These are phyloP conservation scores for Suillus ampliporus DNA, from an alignment of 768 basidiomycete genomes.

Conservation along the genomic window DNA sequence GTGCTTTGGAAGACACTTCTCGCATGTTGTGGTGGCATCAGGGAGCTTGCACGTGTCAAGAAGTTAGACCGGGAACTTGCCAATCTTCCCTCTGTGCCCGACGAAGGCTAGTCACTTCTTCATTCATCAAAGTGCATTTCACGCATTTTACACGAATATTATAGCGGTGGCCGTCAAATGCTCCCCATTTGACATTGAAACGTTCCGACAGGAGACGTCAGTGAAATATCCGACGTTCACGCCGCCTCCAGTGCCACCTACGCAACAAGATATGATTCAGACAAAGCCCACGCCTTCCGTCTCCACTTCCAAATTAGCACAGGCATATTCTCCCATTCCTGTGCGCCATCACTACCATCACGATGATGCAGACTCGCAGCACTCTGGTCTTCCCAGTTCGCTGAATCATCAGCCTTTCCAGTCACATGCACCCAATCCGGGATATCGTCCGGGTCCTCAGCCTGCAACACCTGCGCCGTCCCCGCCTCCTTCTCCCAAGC, in stretches of 20 bases:
- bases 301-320: slow-evolving; percentile 72
- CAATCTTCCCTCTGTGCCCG: slow-evolving; percentile 63
- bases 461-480: slow-evolving; percentile 91
- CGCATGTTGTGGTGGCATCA: slow-evolving; percentile 91
- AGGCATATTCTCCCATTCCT: slow-evolving; percentile 93
- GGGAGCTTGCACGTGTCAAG: slow-evolving; percentile 84
- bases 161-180: slow-evolving; percentile 80
- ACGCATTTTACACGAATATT: neutral
- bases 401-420: slow-evolving; percentile 42
- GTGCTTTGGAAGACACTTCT: slow-evolving; percentile 94
- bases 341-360: slow-evolving; percentile 95
- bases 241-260: slow-evolving; percentile 54
- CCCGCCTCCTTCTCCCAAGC: slow-evolving; percentile 83
- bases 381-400: slow-evolving; percentile 45
- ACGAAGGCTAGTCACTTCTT: slow-evolving; percentile 45
- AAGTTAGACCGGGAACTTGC: slow-evolving; percentile 85
- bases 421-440: slow-evolving; percentile 35
- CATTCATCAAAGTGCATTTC: slow-evolving; percentile 16
- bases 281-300: slow-evolving; percentile 40
- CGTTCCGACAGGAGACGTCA: slow-evolving; percentile 88
- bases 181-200: slow-evolving; percentile 87
- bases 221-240: slow-evolving; percentile 97
- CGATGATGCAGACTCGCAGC: slow-evolving; percentile 64
- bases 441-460: slow-evolving; percentile 54
- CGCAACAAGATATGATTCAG: slow-evolving; percentile 33